These are phyloP conservation scores for Xerocomus amazonicus DNA, from an alignment of 1,284 basidiomycete genomes.

Conservation along the genomic window DNA sequence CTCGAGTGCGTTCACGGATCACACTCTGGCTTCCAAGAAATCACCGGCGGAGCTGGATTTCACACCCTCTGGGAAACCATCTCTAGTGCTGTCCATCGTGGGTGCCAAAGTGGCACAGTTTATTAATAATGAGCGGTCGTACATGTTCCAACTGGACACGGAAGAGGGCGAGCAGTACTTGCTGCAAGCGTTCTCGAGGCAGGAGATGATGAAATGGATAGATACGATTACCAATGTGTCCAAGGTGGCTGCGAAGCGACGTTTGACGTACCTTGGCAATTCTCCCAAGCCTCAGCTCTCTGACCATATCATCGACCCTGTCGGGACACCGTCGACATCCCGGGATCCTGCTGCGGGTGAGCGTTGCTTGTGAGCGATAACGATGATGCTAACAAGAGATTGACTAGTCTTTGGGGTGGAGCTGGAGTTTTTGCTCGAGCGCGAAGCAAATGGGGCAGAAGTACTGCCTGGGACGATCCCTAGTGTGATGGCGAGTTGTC, in stretches of 20 bases:
- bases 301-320: slow-evolving; percentile 62
- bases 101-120: slow-evolving; percentile 66
- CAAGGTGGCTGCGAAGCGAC: slow-evolving; percentile 66
- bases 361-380: slow-evolving; percentile 23
- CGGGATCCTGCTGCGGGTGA: slow-evolving; percentile 63
- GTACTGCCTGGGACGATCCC: slow-evolving; percentile 59
- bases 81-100: slow-evolving; percentile 67
- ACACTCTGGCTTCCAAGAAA: slow-evolving; percentile 48
- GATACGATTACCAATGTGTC: slow-evolving; percentile 67
- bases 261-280: slow-evolving; percentile 76
- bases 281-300: slow-evolving; percentile 64
- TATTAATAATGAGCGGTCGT: slow-evolving; percentile 76
- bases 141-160: slow-evolving; percentile 74
- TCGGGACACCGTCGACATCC: slow-evolving; percentile 35
- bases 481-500: slow-evolving; percentile 57
- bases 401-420: slow-evolving; percentile 73
- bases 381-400: slow-evolving; percentile 7
- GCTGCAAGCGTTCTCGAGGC: slow-evolving; percentile 64
- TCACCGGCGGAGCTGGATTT: slow-evolving; percentile 75
- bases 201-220: slow-evolving; percentile 73
- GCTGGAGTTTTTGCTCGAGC: slow-evolving; percentile 60
- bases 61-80: slow-evolving; percentile 60
- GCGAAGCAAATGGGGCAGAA: slow-evolving; percentile 53
- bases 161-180: slow-evolving; percentile 83
- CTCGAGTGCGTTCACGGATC: slow-evolving; percentile 74